Percentiles rank a stretch among this genome's conserved stretches.
These are phyloP conservation scores for Anisodus acutangulus DNA, from an alignment of 257 asterid species.

Conservation along the genomic window DNA sequence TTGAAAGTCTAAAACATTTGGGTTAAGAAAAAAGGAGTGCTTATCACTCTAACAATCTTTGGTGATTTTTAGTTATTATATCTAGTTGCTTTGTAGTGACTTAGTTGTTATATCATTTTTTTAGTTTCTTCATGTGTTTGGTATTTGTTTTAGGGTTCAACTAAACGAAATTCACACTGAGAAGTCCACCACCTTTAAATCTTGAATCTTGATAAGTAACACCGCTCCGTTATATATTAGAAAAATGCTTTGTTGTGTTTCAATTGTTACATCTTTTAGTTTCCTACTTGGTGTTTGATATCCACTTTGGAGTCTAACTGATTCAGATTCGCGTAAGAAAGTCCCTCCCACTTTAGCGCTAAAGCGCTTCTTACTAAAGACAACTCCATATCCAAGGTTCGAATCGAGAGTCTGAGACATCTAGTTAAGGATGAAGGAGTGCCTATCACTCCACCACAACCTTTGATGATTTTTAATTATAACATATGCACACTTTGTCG, in stretches of 20 bases:
- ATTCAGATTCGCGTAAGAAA: not conserved
- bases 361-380: not conserved
- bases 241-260: not conserved
- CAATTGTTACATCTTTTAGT: not conserved
- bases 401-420: not conserved
- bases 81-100: no score
- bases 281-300: not conserved
- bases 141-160: not conserved
- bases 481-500: not conserved
- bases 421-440: not conserved
- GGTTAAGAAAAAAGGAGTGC: no score
- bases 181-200: not conserved
- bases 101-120: not conserved
- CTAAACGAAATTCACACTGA: not conserved
- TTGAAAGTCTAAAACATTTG: no score
- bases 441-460: not conserved
- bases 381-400: not conserved
- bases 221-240: not conserved
- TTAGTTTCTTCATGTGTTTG: not conserved
- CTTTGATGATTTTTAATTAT: not conserved
- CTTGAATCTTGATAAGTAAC: not conserved
- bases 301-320: not conserved
- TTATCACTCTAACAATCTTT: no score
- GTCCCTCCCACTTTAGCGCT: not conserved
- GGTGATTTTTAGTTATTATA: no score